Base-by-base conservation (phyloP, 306 rosid genomes). In the Clitoria ternatea region DNA sequence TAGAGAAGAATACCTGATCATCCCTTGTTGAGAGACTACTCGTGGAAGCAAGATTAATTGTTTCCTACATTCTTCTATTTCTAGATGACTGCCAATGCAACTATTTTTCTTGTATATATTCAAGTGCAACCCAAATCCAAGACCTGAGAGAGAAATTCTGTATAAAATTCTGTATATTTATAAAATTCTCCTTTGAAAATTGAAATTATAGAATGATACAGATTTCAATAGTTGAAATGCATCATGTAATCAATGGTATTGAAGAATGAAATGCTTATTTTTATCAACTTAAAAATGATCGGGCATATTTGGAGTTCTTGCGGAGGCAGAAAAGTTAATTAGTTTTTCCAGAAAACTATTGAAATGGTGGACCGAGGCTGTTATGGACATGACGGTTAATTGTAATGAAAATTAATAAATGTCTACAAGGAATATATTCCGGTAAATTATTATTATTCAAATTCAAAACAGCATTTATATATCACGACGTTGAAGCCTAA, bases 1-100 rank as follows among this genome's bases (percentile, higher is more conserved):
- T 94, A 30, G 97, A 94, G 85, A 94, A 90, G 89, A 94, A 94
- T 78, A 94, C 98, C 17, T 93, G 83, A 92, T 73, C 53, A 19
- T 55, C 57, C 69, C 75, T 35, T 19, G 55, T 30, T 24, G 48
- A 48, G 75, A 40, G 20, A 13, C 36, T 27, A 35, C 78, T 61
- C 13, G 14, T n/a, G 4, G 4, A 48, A 14, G 23, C n/a, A 57
- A 33, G 54, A 70, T 49, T 61, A 65, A 44, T 54, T 33, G 23
- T 47, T 36, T 40, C 66, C 29, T 13, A n/a, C 7, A 26, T 32
- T 74, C 57, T 49, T 36, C 59, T 55, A 22, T 32, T 66, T 66
- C 69, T 18, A 7, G 42, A 27, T 14, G 3, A 60, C 44, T 39
- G 30, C 62, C 18, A 32, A 39, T 59, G 75, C 30, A 18, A 40